Conservation (phyloP, 106 monocot genomes). For the Posidonia australis region DNA sequence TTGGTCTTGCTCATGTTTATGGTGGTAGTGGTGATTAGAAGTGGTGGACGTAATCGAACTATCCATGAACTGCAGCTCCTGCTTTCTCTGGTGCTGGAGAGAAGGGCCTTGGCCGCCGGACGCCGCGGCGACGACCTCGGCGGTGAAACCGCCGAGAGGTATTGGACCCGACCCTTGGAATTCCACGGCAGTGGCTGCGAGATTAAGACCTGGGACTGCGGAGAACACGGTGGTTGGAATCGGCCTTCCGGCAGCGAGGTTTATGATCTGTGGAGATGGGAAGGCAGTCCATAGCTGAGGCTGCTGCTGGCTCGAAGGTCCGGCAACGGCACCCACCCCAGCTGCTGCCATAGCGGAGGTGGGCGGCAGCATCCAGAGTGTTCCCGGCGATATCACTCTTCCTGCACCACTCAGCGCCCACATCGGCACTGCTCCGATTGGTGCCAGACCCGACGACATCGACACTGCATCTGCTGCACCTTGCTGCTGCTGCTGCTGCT, state of each 20-base stretch:
- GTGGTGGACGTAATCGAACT: constrained; percentile 1
- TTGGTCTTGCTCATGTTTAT: neutral
- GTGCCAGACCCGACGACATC: constrained; percentile 12
- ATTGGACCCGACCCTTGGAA: constrained; percentile 1
- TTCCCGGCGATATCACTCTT: constrained; percentile 7
- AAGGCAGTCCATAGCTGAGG: constrained; percentile 15
- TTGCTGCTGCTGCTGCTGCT: neutral
- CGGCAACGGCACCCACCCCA: neutral
- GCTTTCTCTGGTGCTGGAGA: neutral
- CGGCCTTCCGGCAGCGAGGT: constrained; percentile 4
- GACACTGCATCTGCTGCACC: neutral
- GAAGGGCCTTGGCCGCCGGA: neutral
- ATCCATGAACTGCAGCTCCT: constrained; percentile 14
- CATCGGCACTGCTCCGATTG: constrained; percentile 12
- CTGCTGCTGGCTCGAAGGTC: constrained; percentile 1
- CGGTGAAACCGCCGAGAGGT: constrained; percentile 5
- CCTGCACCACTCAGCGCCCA: constrained; percentile 16
- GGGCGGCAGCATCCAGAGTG: constrained; percentile 9
- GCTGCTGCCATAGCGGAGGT: neutral
- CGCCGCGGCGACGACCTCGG: constrained; percentile 7
- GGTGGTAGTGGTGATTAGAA: neutral
- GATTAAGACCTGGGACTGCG: constrained; percentile 9
- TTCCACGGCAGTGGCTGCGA: constrained; percentile 9
- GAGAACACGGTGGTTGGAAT: constrained; percentile 13
- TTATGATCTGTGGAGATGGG: constrained; percentile 16